phyloP scores from a whole-genome alignment of 306 rosid species.

The Begonia fuchsioides region DNA sequence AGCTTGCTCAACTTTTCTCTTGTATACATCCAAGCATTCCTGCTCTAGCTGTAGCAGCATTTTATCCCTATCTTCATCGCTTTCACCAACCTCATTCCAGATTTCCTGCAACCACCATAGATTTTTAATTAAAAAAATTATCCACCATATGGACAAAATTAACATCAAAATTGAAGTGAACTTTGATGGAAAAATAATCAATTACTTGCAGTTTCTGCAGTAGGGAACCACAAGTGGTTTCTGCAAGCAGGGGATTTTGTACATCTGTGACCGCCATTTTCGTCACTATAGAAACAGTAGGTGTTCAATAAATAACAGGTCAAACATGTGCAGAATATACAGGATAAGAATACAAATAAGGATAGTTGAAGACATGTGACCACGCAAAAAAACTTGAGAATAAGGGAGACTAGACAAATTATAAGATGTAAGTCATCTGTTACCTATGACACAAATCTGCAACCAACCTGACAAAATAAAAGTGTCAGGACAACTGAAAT shows the following conservation, averaged over 20 bases:
- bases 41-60: slow-evolving; percentile 98
- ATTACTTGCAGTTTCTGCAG: slow-evolving; percentile 80
- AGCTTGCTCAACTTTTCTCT: slow-evolving; percentile 94
- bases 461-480: too few species aligned
- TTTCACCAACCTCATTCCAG: slow-evolving; percentile 99
- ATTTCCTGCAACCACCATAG: slow-evolving; percentile 43
- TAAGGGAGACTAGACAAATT: too few species aligned
- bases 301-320: too few species aligned
- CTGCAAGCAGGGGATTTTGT: slow-evolving; percentile 62
- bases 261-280: slow-evolving; percentile 71
- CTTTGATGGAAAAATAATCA: not conserved
- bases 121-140: not conserved
- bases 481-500: too few species aligned
- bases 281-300: slow-evolving; percentile 13
- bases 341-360: too few species aligned
- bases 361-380: too few species aligned
- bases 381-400: too few species aligned
- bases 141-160: not conserved
- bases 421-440: too few species aligned
- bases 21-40: slow-evolving; percentile 90
- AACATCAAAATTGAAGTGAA: not conserved
- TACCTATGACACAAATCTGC: too few species aligned
- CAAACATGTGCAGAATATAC: too few species aligned
- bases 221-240: slow-evolving; percentile 69
- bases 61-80: slow-evolving; percentile 78